Conservation (phyloP, 1,284 basidiomycete genomes). For the Caloboletus inedulis region DNA sequence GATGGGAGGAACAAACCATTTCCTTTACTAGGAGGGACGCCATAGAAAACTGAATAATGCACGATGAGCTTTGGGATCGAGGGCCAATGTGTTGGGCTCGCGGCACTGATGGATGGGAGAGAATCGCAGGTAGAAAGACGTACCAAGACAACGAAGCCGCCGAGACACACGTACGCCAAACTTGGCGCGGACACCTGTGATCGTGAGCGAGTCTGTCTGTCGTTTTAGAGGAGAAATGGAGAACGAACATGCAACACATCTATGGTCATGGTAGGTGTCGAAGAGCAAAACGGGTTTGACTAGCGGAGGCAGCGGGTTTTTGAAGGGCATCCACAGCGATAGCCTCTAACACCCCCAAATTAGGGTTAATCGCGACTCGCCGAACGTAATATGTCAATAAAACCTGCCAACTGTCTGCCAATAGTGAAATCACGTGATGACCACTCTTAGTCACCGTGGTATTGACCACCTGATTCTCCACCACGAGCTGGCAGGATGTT, state of each 20-base stretch:
- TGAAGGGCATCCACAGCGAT: too few relatives aligned
- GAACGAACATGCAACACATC: slow-evolving; percentile 27
- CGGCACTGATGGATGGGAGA: neutral
- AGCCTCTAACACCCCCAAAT: too few relatives aligned
- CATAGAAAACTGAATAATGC: slow-evolving; percentile 63
- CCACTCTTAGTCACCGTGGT: too few relatives aligned
- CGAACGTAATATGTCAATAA: too few relatives aligned
- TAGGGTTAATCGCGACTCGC: too few relatives aligned
- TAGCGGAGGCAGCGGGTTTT: too few relatives aligned
- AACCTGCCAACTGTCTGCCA: too few relatives aligned
- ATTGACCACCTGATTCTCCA: too few relatives aligned
- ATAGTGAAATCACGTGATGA: too few relatives aligned
- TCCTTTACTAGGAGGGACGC: slow-evolving; percentile 82
- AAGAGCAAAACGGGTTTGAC: neutral
- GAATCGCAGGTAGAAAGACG: slow-evolving; percentile 15
- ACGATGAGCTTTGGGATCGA: slow-evolving; percentile 1
- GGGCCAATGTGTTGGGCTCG: neutral
- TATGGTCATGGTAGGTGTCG: slow-evolving; percentile 14
- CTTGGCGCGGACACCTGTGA: slow-evolving; percentile 47
- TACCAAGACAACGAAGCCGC: slow-evolving; percentile 73
- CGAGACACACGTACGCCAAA: slow-evolving; percentile 71
- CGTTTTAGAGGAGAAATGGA: neutral
- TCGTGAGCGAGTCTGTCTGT: slow-evolving; percentile 16
- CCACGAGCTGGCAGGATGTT: slow-evolving; percentile 1
- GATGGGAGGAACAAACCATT: slow-evolving; percentile 41